Conservation (phyloP, 768 basidiomycete genomes). For the Lactifluus rugatus region DNA sequence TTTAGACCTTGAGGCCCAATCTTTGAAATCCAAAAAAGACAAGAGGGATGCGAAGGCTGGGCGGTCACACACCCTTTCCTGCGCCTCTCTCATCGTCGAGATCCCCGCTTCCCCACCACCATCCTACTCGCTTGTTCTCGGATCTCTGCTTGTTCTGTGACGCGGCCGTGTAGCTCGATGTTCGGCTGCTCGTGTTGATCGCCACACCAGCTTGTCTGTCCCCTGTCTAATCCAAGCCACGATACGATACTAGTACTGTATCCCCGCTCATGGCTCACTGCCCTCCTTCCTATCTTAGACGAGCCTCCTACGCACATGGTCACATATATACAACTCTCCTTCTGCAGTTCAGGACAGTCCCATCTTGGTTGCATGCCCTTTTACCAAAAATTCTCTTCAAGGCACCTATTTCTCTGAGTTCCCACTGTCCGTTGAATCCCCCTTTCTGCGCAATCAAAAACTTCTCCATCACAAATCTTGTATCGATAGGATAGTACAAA, state of each 20-base stretch:
- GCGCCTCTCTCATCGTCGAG: not conserved
- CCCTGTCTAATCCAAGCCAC: not conserved
- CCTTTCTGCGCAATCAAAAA: not conserved
- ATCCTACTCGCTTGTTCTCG: constrained; percentile 11
- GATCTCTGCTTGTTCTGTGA: constrained; percentile 1
- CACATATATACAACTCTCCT: not conserved
- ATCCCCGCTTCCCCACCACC: constrained; percentile 4
- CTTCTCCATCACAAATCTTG: not conserved
- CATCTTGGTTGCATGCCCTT: too few species aligned
- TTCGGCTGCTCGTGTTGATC: not conserved
- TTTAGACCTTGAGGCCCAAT: constrained; percentile 16
- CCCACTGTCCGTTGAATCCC: not conserved
- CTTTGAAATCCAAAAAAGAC: not conserved
- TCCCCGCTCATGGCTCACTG: not conserved
- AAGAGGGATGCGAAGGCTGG: not conserved
- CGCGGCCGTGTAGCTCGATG: not conserved
- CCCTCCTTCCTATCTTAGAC: not conserved
- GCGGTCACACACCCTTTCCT: not conserved
- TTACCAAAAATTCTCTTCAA: not conserved
- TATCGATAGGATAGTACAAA: not conserved
- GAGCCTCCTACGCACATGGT: not conserved
- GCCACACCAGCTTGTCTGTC: not conserved
- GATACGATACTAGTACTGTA: not conserved
- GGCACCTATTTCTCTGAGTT: not conserved
- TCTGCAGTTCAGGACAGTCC: not conserved